phyloP scores from a whole-genome alignment of 2,329 filamentous ascomycete species.

The Ophiostoma piceae region DNA sequence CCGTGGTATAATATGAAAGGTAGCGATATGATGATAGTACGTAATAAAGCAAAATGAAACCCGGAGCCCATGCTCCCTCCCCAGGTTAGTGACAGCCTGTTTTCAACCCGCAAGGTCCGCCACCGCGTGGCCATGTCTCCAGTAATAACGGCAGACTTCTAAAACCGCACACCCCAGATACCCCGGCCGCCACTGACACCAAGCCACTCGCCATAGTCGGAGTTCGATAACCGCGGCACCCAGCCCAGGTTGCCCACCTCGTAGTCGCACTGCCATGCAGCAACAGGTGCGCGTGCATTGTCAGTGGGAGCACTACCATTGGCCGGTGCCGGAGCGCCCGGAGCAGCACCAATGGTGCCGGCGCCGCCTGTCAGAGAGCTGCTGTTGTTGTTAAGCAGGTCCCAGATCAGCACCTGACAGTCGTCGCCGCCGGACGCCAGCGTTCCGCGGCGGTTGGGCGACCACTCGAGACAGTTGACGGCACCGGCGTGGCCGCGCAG shows the following conservation, averaged over 20 bases:
- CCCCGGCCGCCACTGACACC: constrained; percentile 76
- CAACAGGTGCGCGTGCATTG: constrained; percentile 62
- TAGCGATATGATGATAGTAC: constrained; percentile 2
- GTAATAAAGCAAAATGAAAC: background rate
- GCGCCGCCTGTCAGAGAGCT: background rate
- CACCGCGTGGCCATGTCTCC: background rate
- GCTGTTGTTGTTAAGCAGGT: constrained; percentile 66
- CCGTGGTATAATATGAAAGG: constrained; percentile 10
- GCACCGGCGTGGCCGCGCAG: constrained; percentile 80
- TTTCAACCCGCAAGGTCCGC: background rate
- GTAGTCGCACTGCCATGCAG: constrained; percentile 80
- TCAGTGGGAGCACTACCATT: constrained; percentile 51
- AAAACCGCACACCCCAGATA: constrained; percentile 64
- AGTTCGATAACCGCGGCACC: constrained; percentile 66
- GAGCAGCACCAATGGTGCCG: background rate
- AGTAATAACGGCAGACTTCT: background rate
- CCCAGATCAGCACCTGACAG: constrained; percentile 87
- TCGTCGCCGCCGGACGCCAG: constrained; percentile 91
- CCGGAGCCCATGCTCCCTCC: background rate
- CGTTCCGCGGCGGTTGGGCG: constrained; percentile 71
- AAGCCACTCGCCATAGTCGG: constrained; percentile 74
- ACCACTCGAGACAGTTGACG: constrained; percentile 95
- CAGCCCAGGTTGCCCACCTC: constrained; percentile 81
- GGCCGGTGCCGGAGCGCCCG: constrained; percentile 26
- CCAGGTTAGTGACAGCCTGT: background rate